A percentile compares a stretch with the other conserved stretches of the same genome.
These are phyloP conservation scores for Arctostaphylos glauca DNA, from an alignment of 148 eudicot genomes.

Conservation along the genomic window DNA sequence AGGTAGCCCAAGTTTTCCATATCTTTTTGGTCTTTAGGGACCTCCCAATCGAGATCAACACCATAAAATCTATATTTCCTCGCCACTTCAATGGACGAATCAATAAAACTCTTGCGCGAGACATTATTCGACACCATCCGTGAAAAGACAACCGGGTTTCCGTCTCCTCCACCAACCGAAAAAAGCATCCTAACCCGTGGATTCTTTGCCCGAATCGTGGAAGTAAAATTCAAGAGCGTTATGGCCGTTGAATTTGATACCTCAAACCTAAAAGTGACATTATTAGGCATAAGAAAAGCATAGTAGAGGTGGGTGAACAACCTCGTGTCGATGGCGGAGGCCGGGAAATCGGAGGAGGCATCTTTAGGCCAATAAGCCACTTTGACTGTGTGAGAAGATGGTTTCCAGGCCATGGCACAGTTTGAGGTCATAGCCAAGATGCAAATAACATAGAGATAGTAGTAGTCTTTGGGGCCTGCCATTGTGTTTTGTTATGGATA, in stretches of 20 bases:
- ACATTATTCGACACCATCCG: conserved; percentile 23
- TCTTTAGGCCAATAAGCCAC: conserved; percentile 47
- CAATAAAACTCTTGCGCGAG: conserved; percentile 32
- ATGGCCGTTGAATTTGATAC: conserved; percentile 26
- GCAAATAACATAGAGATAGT: neutral
- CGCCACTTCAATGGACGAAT: conserved; percentile 41
- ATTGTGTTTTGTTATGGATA: neutral
- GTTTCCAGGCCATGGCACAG: neutral
- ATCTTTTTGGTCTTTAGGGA: conserved; percentile 30
- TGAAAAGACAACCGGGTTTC: conserved; percentile 15
- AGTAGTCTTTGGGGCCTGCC: neutral
- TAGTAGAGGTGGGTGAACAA: conserved; percentile 50
- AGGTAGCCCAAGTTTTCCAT: conserved; percentile 34
- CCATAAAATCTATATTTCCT: conserved; percentile 46
- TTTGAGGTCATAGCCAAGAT: neutral
- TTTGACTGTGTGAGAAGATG: conserved; percentile 24
- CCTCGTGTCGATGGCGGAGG: conserved; percentile 35
- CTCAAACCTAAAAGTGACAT: conserved; percentile 35
- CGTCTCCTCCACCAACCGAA: conserved; percentile 42
- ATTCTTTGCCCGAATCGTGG: conserved; percentile 30
- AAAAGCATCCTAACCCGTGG: conserved; percentile 37
- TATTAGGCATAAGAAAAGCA: conserved; percentile 41
- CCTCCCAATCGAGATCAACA: conserved; percentile 55
- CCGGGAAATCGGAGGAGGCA: conserved; percentile 16
- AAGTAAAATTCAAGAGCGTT: conserved; percentile 36